Evolutionary conservation across 495 filamentous ascomycete genomes (phyloP), one percentile per base, ranked within the genome.

Genomic region (Penicillium canariense): DNA sequence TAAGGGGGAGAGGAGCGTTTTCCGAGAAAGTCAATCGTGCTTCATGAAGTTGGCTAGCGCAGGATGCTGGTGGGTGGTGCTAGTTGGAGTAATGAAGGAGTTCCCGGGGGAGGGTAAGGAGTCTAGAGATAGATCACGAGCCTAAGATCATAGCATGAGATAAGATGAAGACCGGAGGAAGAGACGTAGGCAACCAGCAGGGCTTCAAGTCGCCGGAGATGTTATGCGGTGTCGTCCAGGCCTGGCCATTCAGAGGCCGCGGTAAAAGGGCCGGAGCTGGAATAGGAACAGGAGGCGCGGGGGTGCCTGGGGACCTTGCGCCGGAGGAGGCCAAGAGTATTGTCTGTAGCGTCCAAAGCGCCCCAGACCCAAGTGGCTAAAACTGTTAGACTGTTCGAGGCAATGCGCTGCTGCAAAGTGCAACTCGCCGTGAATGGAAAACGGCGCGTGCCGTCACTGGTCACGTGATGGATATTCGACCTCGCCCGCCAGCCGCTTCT

Each of bases 361-460:
- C 20, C 38, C 4, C 38, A 23, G 3, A 5, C 38, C 8, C 18
- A 12, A 23, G 38, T 25, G 2, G 25, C 5, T 42, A 12, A 42
- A 42, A 22, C 25, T 25, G 20, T 23, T 17, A 1, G 8, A 38
- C n/a, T n/a, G n/a, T n/a, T n/a, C n/a, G n/a, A 38, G 34, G 34
- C 34, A 25, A 42, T 4, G 20, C 22, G 6, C 38, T 42, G n/a
- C 25, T 15, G 18, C 28, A 46, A 20, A 31, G 43, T 30, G 43
- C 32, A 34, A 44, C 23, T 42, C 27, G 34, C 36, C 26, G 53
- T 8, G 36, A 39, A 25, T 32, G n/a, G 28, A 27, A 59, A 54
- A 54, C 25, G n/a, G 56, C 52, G 45, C 22, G 50, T 54, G 55
- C 59, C 46, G 59, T 61, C 59, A 61, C 46, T n/a, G 50, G 36